Evolutionary conservation across 441 rosid genomes (phyloP), one percentile per base, ranked within the genome.

Genomic region (Jatropha multifida): DNA sequence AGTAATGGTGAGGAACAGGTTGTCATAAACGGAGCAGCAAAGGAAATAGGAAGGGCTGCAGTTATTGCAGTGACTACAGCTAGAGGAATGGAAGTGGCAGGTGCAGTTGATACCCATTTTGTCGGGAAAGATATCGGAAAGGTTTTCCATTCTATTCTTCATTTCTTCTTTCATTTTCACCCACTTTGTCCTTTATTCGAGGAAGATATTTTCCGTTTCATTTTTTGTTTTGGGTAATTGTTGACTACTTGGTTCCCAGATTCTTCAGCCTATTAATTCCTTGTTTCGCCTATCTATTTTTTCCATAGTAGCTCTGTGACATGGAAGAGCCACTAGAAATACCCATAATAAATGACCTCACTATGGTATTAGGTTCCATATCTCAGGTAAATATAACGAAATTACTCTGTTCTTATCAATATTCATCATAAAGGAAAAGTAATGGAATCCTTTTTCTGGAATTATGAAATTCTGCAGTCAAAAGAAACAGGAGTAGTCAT

Each of bases 41-140:
- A 94, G 85, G 94, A 94, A 76, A 90, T 94, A 75, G 98, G 97
- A 65, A 76, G 93, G 77, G 98, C 98, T 1, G 98, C 97, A 9
- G 93, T 88, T n/a, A 68, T 85, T 69, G 94, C 95, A 70, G 89
- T 93, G 51, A 90, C 88, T 40, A 93, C 82, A 78, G 96, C 97
- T 68, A 83, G 96, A 83, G 98, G 98, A 54, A 88, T 94, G 97
- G 96, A 94, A 82, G 83, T 94, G 18, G 96, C 96, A 55, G 97
- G 97, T 66, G 98, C 97, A 4, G 92, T 94, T 14, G 98, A 94
- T 78, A 79, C 90, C 73, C 93, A 71, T 75, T 85, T 86, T 69
- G 84, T 90, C 7, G 97, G 98, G 56, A 93, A 94, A 77, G 97
- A 94, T 77, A 81, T 90, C 59, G 96, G 97, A 80, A 81, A 84